Conservation (phyloP, 306 rosid genomes). For the Astragalus membranaceus region DNA sequence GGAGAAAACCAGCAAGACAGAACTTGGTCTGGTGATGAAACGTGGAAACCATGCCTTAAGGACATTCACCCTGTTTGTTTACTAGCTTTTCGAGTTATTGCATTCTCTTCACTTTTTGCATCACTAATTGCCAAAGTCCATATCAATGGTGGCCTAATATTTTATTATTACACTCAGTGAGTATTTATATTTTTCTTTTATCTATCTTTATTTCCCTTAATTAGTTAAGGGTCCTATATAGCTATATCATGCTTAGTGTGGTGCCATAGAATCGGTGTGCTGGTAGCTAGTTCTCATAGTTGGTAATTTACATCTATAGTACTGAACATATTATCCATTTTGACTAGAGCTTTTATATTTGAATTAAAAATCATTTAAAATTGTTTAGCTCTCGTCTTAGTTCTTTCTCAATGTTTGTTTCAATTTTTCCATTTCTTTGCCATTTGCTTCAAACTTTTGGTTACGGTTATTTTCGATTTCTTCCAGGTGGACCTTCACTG, state of each 20-base stretch:
- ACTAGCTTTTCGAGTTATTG: constrained; percentile 49
- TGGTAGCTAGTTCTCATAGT: background rate
- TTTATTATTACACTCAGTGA: constrained; percentile 76
- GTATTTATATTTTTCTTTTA: too few relatives aligned
- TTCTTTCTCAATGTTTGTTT: constrained; percentile 7
- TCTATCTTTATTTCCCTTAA: background rate
- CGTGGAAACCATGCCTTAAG: constrained; percentile 71
- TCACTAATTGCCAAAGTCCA: constrained; percentile 36
- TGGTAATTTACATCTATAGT: background rate
- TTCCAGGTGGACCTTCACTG: constrained; percentile 76
- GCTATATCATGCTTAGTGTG: background rate
- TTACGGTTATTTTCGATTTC: constrained; percentile 27
- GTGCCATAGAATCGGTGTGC: background rate
- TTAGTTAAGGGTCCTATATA: background rate
- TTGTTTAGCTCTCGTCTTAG: background rate
- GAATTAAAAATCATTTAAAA: background rate
- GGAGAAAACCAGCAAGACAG: constrained; percentile 36
- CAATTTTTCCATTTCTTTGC: constrained; percentile 3
- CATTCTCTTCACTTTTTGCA: constrained; percentile 46
- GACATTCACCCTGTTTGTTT: constrained; percentile 61
- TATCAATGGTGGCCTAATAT: constrained; percentile 30
- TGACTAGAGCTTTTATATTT: background rate
- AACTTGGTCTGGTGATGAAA: constrained; percentile 35
- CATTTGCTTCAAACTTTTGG: background rate
- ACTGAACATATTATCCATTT: background rate